phyloP scores from a whole-genome alignment of 2,329 filamentous ascomycete species.

The Emydomyces testavorans region DNA sequence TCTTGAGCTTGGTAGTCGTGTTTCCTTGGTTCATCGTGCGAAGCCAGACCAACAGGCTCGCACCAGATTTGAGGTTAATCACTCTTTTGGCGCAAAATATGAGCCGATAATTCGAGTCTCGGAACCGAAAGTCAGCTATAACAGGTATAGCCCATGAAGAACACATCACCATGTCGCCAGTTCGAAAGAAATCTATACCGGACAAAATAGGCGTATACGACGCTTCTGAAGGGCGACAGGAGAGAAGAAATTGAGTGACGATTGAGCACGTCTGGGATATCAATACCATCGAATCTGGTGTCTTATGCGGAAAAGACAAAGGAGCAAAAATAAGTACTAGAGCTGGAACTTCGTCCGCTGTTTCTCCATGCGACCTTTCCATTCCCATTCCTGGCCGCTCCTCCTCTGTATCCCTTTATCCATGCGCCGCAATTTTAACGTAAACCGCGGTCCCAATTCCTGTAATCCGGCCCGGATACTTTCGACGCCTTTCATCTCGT shows the following conservation, averaged over 20 bases:
- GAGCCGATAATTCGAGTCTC: too few species aligned
- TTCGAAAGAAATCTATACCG: too few species aligned
- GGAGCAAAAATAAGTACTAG: conserved; percentile 31
- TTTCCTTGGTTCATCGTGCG: too few species aligned
- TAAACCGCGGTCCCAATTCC: conserved; percentile 74
- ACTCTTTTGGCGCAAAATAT: too few species aligned
- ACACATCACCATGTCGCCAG: too few species aligned
- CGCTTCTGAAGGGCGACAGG: not conserved
- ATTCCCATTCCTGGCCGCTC: conserved; percentile 82
- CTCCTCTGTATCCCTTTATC: conserved; percentile 75
- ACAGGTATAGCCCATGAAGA: too few species aligned
- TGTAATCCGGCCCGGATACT: conserved; percentile 77
- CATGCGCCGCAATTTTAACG: conserved; percentile 76
- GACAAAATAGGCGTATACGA: too few species aligned
- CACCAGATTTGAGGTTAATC: too few species aligned
- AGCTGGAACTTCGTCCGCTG: conserved; percentile 85
- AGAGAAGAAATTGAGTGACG: not conserved
- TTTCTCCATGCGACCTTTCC: conserved; percentile 94
- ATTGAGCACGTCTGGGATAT: not conserved
- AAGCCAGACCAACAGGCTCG: too few species aligned
- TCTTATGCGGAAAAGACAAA: not conserved
- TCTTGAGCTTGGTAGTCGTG: too few species aligned
- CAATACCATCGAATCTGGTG: not conserved
- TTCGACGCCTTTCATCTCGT: conserved; percentile 73
- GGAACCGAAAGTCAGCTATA: too few species aligned